Base-by-base conservation (phyloP, 305 asterid species). In the Lippia alba region DNA sequence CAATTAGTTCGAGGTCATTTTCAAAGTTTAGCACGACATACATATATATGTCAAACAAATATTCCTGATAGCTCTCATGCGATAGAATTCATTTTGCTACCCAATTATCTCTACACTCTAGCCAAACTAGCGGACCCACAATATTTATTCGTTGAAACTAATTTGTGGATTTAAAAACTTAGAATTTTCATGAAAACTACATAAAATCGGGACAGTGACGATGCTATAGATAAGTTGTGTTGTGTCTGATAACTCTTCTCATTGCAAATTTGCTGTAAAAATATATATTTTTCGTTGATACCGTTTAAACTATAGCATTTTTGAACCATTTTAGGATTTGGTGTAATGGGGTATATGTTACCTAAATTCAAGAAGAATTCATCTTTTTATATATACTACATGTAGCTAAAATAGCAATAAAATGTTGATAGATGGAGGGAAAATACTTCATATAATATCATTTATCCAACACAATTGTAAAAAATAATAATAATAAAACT, bases 1-100 rank as follows among this genome's bases (percentile, higher is more conserved):
- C 20, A 71, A 71, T 0, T 36, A 4, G 45, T 34, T 8, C 12
- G 49, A 57, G 55, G 75, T 63, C 72, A 20, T 63, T 63, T 75
- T 75, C 75, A 56, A 11, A 16, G 36, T 69, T 24, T 68, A 61
- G 33, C 40, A 59, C 15, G 40, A 33, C 61, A 40, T 15, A 16
- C 19, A 59, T 61, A 30, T 15, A 16, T 18, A 59, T 61, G 56
- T 53, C 66, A 67, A 51, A 59, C 54, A 73, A 56, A 65, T 34
- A 64, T 73, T 57, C 56, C 20, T 64, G 66, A 64, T n/a, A 69
- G 57, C 57, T 41, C 34, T 51, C 34, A 18, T 44, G 24, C 18
- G 5, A 3, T 51, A 50, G 1, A 44, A 44, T 61, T 33, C 63
- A 14, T 71, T 61, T 61, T 44, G 46, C 49, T 24, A 19, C 49